Conservation (phyloP, 2,329 filamentous ascomycete genomes). For the Pseudopyricularia cyperi region DNA sequence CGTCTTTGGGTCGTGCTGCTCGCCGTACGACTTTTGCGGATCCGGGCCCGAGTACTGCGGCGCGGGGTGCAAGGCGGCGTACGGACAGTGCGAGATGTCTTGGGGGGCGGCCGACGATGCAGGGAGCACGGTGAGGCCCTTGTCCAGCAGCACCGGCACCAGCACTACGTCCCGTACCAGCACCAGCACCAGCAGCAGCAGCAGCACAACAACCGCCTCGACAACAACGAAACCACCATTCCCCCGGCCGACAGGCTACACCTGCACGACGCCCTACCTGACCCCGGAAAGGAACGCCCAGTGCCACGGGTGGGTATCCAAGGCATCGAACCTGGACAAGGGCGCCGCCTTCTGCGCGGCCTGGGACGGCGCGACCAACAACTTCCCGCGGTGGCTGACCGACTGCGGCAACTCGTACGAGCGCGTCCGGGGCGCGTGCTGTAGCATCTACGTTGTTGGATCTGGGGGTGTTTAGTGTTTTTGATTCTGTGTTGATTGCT, state of each 20-base stretch:
- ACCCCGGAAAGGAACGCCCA: background rate
- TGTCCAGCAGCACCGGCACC: background rate
- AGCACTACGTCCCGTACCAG: background rate
- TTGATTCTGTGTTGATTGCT: background rate
- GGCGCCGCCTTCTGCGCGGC: background rate
- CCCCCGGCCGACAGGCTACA: background rate
- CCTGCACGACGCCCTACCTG: background rate
- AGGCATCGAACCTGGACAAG: background rate
- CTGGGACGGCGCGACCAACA: background rate
- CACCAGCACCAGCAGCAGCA: background rate
- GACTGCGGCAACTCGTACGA: background rate
- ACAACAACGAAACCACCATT: background rate
- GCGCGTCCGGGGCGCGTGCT: background rate
- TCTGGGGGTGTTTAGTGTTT: no score
- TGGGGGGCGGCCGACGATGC: background rate
- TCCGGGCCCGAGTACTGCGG: slow-evolving; percentile 7
- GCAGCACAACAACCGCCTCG: background rate
- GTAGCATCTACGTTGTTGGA: background rate
- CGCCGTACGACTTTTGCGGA: slow-evolving; percentile 8
- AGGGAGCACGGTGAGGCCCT: background rate
- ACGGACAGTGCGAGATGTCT: slow-evolving; percentile 3
- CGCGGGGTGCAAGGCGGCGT: slow-evolving; percentile 5
- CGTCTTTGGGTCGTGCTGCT: slow-evolving; percentile 7
- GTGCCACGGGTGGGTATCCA: background rate
- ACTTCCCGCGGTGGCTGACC: background rate